Evolutionary conservation across 805 yeast species (phyloP).

Genomic region (Starmerella kuoi): DNA sequence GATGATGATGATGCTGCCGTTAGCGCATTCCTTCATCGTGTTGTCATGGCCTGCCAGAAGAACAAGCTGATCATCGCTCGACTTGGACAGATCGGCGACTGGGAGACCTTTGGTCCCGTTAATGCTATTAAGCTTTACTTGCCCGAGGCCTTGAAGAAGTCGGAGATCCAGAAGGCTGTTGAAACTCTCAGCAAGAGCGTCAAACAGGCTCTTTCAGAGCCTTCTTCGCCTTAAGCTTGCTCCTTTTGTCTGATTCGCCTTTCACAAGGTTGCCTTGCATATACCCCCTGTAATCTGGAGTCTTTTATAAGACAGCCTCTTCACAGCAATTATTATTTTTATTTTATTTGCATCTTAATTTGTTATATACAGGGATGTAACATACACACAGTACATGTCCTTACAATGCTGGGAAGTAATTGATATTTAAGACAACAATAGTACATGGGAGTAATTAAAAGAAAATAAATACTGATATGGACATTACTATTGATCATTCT

Average conservation of each 20-base stretch:
- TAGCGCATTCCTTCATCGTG: constrained; percentile 52
- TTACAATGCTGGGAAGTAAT: too few species aligned
- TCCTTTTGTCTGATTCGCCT: background rate
- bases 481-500: too few species aligned
- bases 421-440: too few species aligned
- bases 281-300: too few species aligned
- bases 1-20: constrained; percentile 30
- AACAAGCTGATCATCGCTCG: constrained; percentile 53
- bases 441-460: too few species aligned
- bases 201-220: constrained; percentile 5
- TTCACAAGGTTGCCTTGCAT: too few species aligned
- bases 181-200: constrained; percentile 26
- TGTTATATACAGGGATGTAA: too few species aligned
- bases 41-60: constrained; percentile 46
- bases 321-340: too few species aligned
- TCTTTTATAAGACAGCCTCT: too few species aligned
- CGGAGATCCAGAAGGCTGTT: constrained; percentile 37
- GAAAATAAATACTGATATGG: too few species aligned
- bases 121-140: constrained; percentile 47
- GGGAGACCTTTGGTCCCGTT: constrained; percentile 58
- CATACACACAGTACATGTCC: too few species aligned
- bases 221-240: background rate
- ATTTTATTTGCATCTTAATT: too few species aligned
- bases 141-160: constrained; percentile 36
- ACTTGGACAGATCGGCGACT: constrained; percentile 50